Percentiles rank a stretch among this genome's conserved stretches.
These are phyloP conservation scores for Cucurbita argyrosperma DNA, from an alignment of 306 rosid species.

Conservation along the genomic window DNA sequence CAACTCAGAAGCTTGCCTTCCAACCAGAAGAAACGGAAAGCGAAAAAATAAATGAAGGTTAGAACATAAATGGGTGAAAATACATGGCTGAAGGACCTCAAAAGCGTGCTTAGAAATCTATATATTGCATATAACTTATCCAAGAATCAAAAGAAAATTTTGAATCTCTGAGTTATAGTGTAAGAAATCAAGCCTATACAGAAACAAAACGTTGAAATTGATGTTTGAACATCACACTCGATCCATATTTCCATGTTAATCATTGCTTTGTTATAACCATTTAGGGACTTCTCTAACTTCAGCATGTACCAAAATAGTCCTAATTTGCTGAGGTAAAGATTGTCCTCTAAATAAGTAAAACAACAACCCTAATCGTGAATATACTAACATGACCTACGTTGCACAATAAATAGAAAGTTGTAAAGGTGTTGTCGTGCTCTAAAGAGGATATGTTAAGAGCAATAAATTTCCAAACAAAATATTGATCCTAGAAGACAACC, in stretches of 20 bases:
- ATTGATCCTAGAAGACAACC: not conserved
- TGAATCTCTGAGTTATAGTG: not conserved
- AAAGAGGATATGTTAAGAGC: not conserved
- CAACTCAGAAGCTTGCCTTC: slow-evolving; percentile 12
- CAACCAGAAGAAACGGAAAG: slow-evolving; percentile 6
- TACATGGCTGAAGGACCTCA: not conserved
- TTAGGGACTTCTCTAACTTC: not conserved
- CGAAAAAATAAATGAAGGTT: not conserved
- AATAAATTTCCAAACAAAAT: not conserved
- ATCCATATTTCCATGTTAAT: not conserved
- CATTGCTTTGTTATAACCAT: not conserved
- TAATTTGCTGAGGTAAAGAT: not conserved
- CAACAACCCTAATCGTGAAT: not conserved
- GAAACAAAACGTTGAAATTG: not conserved
- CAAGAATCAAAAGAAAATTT: not conserved
- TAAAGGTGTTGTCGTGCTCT: not conserved
- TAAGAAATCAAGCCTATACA: not conserved
- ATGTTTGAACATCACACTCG: not conserved
- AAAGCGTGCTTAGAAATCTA: not conserved
- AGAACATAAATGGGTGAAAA: not conserved
- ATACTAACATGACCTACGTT: not conserved
- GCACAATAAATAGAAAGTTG: not conserved
- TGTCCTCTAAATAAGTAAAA: not conserved
- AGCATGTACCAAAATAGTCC: not conserved
- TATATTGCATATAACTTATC: not conserved